Percentiles rank a stretch among this genome's conserved stretches.
Evolutionary conservation across 345 rosid genomes (phyloP).

Genomic region (Balakata baccata): DNA sequence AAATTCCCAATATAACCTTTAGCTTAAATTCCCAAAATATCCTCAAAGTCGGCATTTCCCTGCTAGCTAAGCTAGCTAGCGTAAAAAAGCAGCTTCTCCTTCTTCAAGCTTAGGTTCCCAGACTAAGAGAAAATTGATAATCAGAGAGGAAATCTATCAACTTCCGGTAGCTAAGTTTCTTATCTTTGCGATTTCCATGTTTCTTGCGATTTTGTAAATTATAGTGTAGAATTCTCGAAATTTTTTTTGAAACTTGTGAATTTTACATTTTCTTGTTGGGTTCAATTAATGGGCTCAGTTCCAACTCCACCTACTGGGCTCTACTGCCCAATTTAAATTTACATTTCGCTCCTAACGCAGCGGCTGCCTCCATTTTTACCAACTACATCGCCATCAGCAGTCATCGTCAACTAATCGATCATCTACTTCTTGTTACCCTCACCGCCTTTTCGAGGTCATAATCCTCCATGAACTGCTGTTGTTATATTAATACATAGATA

Average conservation of each 20-base stretch:
- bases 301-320: background rate
- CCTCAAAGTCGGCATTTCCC: background rate
- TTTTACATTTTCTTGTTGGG: background rate
- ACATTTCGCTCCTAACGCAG: background rate
- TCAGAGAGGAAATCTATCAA: background rate
- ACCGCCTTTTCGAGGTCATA: background rate
- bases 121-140: background rate
- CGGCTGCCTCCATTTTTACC: background rate
- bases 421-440: background rate
- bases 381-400: background rate
- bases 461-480: background rate
- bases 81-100: background rate
- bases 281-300: background rate
- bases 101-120: background rate
- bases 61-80: too few species aligned
- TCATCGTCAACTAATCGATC: background rate
- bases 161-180: background rate
- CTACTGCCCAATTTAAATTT: background rate
- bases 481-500: background rate
- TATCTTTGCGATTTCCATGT: background rate
- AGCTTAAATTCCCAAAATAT: background rate
- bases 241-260: too few species aligned
- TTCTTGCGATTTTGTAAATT: too few species aligned
- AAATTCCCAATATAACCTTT: background rate
- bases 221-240: too few species aligned